Percentiles rank a stretch among this genome's conserved stretches.
Conservation (phyloP, 352 stramenopile genomes). For the Phytophthora kernoviae region DNA sequence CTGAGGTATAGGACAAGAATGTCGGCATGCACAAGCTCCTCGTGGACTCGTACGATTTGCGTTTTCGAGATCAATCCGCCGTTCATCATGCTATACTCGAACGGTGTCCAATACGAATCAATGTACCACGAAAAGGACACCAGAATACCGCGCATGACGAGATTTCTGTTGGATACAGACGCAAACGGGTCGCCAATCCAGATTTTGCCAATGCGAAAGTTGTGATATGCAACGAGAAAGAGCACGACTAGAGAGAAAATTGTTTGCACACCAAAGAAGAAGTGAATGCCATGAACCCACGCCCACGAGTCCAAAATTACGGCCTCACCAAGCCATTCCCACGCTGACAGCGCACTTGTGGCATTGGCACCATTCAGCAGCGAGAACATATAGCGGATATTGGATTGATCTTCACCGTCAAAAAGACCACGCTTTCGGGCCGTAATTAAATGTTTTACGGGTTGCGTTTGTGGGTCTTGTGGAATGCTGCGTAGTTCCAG, state of each 20-base stretch:
- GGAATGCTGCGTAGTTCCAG: conserved; percentile 1
- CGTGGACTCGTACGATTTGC: conserved; percentile 28
- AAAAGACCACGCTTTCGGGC: conserved; percentile 26
- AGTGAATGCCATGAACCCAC: conserved; percentile 41
- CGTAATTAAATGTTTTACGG: conserved; percentile 13
- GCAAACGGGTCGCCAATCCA: conserved; percentile 54
- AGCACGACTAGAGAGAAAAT: conserved; percentile 37
- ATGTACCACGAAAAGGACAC: conserved; percentile 41
- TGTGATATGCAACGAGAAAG: conserved; percentile 31
- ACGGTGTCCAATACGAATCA: conserved; percentile 41
- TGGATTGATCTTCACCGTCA: conserved; percentile 16
- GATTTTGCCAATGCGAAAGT: conserved; percentile 30
- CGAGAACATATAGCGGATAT: conserved; percentile 27
- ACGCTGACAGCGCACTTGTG: conserved; percentile 8
- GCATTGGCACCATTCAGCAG: conserved; percentile 7
- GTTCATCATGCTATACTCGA: conserved; percentile 33
- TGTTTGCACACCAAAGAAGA: conserved; percentile 36
- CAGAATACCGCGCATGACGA: conserved; percentile 25
- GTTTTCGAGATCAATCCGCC: conserved; percentile 20
- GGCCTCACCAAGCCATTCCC: conserved; percentile 14
- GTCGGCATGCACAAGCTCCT: conserved; percentile 37
- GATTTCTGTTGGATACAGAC: conserved; percentile 30
- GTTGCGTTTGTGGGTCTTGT: neutral
- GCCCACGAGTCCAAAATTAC: conserved; percentile 36
- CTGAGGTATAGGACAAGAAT: conserved; percentile 34